Evolutionary conservation across 2,329 filamentous ascomycete genomes (phyloP), one percentile per base, ranked within the genome.

Genomic region (Hypoxylon sp.): DNA sequence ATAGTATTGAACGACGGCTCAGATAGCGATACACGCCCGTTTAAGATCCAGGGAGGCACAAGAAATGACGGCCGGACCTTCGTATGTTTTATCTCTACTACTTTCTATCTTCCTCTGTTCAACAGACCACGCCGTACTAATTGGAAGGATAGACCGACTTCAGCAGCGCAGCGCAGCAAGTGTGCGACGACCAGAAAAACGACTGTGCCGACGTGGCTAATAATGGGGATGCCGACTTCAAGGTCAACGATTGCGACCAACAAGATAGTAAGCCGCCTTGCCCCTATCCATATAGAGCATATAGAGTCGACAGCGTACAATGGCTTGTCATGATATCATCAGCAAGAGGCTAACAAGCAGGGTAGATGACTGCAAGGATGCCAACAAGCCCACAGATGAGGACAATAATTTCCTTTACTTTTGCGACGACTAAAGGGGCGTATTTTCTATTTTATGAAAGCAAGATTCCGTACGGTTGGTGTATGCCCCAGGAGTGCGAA

Each of bases 121-220:
- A 47, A n/a, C 22, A 24, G 11, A 48, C 29, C 46, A 13, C 22
- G 17, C 1, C 26, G 9, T 46, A 3, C 60, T 50, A 37, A 44
- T 17, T n/a, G 5, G 3, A 26, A 26, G 39, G 33, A 22, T 11
- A 85, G 83, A 73, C 77, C 61, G 80, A 83, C 73, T 86, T 82
- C 72, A 33, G 72, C 24, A 77, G 79, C 9, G 84, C 84, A 0
- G 79, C 80, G 5, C 78, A 80, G 59, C 78, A 83, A 22, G 79
- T 82, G 1, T 86, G 85, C 76, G 83, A 84, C 70, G 82, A 83
- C 71, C 84, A 86, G 74, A 81, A 83, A 74, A 85, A 86, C 70
- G 75, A 73, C 17, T 86, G 85, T 65, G 80, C 81, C n/a, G 67
- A 81, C 24, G 55, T 76, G n/a, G 9, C 37, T 3, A 52, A 72